Conservation (phyloP, 2,329 filamentous ascomycete species). For the Elsinoe arachidis region DNA sequence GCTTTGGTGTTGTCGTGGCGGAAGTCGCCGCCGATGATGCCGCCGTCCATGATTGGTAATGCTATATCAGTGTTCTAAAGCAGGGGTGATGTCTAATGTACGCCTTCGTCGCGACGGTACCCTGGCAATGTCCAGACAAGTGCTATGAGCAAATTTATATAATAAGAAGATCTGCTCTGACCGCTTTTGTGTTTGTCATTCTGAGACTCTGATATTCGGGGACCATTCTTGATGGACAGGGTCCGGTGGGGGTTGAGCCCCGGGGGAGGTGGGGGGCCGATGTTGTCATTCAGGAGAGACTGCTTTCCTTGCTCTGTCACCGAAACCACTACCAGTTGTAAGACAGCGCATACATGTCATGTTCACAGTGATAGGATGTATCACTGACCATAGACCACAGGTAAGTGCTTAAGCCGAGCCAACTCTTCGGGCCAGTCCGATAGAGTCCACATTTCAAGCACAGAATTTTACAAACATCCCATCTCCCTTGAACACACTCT, state of each 20-base stretch:
- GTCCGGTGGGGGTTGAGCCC: background rate
- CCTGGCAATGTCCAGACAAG: too few relatives aligned
- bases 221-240: background rate
- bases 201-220: conserved; percentile 1
- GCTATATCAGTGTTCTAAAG: too few relatives aligned
- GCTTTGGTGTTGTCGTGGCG: conserved; percentile 28
- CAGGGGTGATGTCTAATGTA: too few relatives aligned
- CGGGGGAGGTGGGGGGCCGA: background rate
- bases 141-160: background rate
- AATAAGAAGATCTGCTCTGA: background rate
- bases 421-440: background rate
- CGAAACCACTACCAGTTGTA: too few relatives aligned
- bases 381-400: too few relatives aligned
- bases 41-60: conserved; percentile 20
- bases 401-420: too few relatives aligned
- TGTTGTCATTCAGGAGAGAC: background rate
- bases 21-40: conserved; percentile 30
- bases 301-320: background rate
- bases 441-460: background rate
- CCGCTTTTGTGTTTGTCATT: conserved; percentile 5
- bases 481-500: too few relatives aligned
- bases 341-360: too few relatives aligned
- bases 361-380: too few relatives aligned
- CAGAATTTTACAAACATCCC: background rate
- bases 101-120: too few relatives aligned